These are phyloP conservation scores for Schwanniomyces sp. DNA, from an alignment of 805 yeast genomes.

Conservation along the genomic window DNA sequence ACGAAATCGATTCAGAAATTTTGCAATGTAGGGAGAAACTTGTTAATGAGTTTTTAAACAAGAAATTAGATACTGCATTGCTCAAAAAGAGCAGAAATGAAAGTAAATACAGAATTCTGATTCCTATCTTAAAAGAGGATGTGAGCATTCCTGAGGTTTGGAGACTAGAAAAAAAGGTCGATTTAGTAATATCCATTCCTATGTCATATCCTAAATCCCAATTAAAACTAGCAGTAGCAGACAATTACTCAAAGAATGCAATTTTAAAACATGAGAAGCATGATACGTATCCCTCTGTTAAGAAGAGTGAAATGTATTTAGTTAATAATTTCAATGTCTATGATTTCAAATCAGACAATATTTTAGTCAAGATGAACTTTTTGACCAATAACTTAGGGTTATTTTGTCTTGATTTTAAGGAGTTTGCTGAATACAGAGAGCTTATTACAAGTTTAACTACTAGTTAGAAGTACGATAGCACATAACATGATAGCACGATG, in stretches of 20 bases:
- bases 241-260: conserved; percentile 30
- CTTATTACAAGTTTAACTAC: not conserved
- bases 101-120: conserved; percentile 28
- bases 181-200: conserved; percentile 34
- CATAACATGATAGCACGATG: too few relatives aligned
- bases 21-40: conserved; percentile 13
- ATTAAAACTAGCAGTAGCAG: conserved; percentile 22
- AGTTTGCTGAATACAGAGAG: conserved; percentile 7
- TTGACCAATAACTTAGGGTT: conserved; percentile 25
- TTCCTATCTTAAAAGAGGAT: conserved; percentile 23
- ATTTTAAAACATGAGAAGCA: conserved; percentile 20
- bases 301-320: conserved; percentile 27
- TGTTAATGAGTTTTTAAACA: conserved; percentile 26
- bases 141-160: conserved; percentile 27
- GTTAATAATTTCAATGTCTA: conserved; percentile 16
- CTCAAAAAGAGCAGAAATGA: conserved; percentile 25
- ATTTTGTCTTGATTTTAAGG: conserved; percentile 13
- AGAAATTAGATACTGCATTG: conserved; percentile 20
- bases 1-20: not conserved
- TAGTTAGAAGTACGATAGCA: not conserved
- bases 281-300: conserved; percentile 15
- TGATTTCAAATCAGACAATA: conserved; percentile 13
- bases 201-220: conserved; percentile 28
- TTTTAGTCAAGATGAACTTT: conserved; percentile 32
- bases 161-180: conserved; percentile 23